Percentiles rank a stretch among this genome's conserved stretches.
phyloP scores from a whole-genome alignment of 352 stramenopile species.

The Globisporangium takayamanum region DNA sequence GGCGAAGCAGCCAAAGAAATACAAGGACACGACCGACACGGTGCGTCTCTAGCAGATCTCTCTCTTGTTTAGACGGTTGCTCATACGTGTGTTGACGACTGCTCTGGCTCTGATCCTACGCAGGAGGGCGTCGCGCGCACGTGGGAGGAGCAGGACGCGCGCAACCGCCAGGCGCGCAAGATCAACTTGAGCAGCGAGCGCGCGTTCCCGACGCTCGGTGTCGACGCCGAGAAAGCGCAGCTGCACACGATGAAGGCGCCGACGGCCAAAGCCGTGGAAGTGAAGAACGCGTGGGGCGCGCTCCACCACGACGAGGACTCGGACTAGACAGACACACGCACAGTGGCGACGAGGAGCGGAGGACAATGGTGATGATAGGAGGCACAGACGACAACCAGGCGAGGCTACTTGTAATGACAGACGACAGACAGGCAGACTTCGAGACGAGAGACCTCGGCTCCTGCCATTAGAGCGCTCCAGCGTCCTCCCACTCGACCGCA shows the following conservation, averaged over 20 bases:
- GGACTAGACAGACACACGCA: slow-evolving; percentile 20
- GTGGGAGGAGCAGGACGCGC: slow-evolving; percentile 72
- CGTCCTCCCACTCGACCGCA: slow-evolving; percentile 22
- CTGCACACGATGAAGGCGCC: slow-evolving; percentile 64
- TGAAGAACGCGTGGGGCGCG: slow-evolving; percentile 69
- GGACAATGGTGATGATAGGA: neutral
- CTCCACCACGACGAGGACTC: slow-evolving; percentile 58
- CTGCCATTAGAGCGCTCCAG: no score
- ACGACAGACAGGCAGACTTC: no score
- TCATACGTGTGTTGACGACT: neutral
- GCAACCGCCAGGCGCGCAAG: slow-evolving; percentile 44
- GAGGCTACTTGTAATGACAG: neutral
- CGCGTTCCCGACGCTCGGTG: slow-evolving; percentile 69
- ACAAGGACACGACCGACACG: slow-evolving; percentile 53
- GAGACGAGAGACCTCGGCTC: no score
- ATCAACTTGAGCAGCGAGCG: slow-evolving; percentile 73
- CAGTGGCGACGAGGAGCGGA: neutral
- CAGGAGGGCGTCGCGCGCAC: slow-evolving; percentile 49
- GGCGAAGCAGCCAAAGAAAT: slow-evolving; percentile 84
- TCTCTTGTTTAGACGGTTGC: neutral
- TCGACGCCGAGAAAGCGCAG: slow-evolving; percentile 37
- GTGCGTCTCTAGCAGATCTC: slow-evolving; percentile 11
- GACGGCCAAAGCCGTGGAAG: slow-evolving; percentile 47
- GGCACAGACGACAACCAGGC: neutral
- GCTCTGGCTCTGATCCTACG: neutral